Conservation (phyloP, 176 grass and related monocot genomes). For the Bromus sterilis region DNA sequence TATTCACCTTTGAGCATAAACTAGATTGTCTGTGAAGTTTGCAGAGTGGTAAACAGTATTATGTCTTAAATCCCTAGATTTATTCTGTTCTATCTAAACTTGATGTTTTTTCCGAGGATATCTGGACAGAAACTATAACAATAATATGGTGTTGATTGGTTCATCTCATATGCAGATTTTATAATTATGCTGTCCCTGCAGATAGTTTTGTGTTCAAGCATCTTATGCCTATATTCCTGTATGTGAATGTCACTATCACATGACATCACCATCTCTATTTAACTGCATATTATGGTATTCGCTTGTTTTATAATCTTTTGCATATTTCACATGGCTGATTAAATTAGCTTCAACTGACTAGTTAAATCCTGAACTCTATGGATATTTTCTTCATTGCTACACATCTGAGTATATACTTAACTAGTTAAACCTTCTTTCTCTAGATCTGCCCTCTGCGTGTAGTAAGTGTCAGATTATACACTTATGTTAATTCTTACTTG, state of each 20-base stretch:
- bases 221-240: conserved; percentile 15
- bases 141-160: not conserved
- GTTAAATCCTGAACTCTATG: not conserved
- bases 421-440: not conserved
- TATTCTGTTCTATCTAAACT: not conserved
- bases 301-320: not conserved
- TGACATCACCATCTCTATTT: no score
- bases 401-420: not conserved
- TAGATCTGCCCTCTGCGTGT: not conserved
- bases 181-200: not conserved
- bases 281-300: no score
- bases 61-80: not conserved
- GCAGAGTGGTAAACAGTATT: not conserved
- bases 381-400: conserved; percentile 6
- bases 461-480: not conserved
- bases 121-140: not conserved
- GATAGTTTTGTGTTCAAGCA: not conserved
- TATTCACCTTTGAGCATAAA: not conserved
- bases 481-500: not conserved
- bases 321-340: conserved; percentile 1
- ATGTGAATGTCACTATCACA: no score
- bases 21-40: not conserved
- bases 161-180: conserved; percentile 3
- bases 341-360: not conserved
- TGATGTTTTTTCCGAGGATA: not conserved